A percentile compares a stretch with the other conserved stretches of the same genome.
These are phyloP conservation scores for Pilaira anomala DNA, from an alignment of 192 early-diverging fungal species.

Conservation along the genomic window DNA sequence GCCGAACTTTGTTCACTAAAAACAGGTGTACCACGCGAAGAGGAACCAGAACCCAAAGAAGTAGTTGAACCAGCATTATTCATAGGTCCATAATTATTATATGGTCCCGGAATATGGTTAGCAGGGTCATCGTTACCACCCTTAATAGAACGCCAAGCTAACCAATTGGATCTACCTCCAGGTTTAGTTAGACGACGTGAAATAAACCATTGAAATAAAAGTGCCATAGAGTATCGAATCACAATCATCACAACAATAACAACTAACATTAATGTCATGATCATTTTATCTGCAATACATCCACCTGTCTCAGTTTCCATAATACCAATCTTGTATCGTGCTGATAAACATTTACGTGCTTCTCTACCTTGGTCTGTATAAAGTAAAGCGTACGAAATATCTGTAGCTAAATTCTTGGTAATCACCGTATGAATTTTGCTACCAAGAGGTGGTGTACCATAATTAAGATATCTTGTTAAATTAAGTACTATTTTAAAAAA, in stretches of 20 bases:
- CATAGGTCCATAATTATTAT: slow-evolving; percentile 26
- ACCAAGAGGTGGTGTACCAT: slow-evolving; percentile 16
- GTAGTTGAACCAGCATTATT: slow-evolving; percentile 3
- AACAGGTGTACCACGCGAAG: slow-evolving; percentile 4
- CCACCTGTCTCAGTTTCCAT: slow-evolving; percentile 58
- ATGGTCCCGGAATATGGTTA: slow-evolving; percentile 33
- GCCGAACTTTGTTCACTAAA: slow-evolving; percentile 23
- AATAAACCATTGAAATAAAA: slow-evolving; percentile 60
- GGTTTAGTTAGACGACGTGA: slow-evolving; percentile 51
- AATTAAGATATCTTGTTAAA: slow-evolving; percentile 24
- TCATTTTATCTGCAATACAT: slow-evolving; percentile 55
- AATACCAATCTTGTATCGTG: slow-evolving; percentile 50
- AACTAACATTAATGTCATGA: slow-evolving; percentile 53
- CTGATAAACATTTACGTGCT: slow-evolving; percentile 41
- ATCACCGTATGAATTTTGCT: slow-evolving; percentile 5
- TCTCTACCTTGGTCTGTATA: slow-evolving; percentile 26
- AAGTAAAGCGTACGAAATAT: slow-evolving; percentile 27
- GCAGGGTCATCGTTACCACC: slow-evolving; percentile 34
- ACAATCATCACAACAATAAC: slow-evolving; percentile 58
- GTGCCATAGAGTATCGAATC: slow-evolving; percentile 60
- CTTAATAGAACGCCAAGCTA: slow-evolving; percentile 43
- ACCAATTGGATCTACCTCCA: slow-evolving; percentile 51
- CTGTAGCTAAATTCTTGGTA: slow-evolving; percentile 12
- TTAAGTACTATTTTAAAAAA: slow-evolving; percentile 33
- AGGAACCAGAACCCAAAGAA: slow-evolving; percentile 16